These are phyloP conservation scores for Fusarium ambrosium DNA, from an alignment of 2,329 filamentous ascomycete species.

Conservation along the genomic window DNA sequence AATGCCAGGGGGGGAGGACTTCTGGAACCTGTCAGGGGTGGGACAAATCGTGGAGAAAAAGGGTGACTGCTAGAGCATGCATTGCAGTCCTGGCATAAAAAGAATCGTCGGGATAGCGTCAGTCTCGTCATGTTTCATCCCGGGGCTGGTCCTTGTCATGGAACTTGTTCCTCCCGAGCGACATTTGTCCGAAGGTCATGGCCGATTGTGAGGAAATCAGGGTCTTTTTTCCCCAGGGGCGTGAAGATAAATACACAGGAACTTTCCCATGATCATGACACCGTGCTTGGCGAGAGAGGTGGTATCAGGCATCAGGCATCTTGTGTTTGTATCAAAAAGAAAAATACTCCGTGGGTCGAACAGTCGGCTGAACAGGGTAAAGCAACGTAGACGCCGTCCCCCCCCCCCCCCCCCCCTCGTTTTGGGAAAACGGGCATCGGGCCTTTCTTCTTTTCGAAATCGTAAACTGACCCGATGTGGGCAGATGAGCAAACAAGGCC, in stretches of 20 bases:
- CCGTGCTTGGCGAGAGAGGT: constrained; percentile 8
- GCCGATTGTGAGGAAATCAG: background rate
- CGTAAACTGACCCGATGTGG: constrained; percentile 31
- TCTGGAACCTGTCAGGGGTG: constrained; percentile 26
- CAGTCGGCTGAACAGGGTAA: constrained; percentile 5
- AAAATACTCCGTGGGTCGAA: constrained; percentile 14
- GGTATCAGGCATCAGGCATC: constrained; percentile 15
- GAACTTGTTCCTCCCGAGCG: background rate
- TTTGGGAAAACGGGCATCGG: constrained; percentile 34
- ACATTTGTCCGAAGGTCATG: background rate
- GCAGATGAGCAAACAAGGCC: constrained; percentile 23
- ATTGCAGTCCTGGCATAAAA: constrained; percentile 30
- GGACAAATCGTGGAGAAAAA: constrained; percentile 41
- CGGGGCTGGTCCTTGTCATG: constrained; percentile 5
- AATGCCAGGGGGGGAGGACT: constrained; percentile 17
- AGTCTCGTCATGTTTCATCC: constrained; percentile 34
- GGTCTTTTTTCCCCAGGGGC: constrained; percentile 14
- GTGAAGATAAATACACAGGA: constrained; percentile 19
- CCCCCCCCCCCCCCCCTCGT: constrained; percentile 2
- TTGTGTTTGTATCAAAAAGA: constrained; percentile 4
- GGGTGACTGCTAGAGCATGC: constrained; percentile 34
- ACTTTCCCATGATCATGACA: background rate
- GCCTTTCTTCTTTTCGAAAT: constrained; percentile 23
- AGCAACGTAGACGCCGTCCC: background rate
- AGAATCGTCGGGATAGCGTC: constrained; percentile 19